Conservation (phyloP, 2,329 filamentous ascomycete genomes). For the Ophiostoma sp. region DNA sequence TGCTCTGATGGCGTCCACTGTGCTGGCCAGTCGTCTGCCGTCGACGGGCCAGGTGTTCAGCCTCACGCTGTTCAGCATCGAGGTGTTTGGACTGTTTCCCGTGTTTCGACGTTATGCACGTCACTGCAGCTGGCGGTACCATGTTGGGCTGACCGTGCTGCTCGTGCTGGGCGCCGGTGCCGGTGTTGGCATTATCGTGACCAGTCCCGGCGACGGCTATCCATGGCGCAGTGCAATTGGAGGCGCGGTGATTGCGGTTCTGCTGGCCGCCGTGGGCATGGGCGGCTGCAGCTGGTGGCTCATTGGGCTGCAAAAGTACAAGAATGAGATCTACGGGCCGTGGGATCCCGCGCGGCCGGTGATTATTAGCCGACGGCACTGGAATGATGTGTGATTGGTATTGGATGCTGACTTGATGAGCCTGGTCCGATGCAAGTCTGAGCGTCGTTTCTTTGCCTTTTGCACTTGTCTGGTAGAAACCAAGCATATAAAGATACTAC, state of each 20-base stretch:
- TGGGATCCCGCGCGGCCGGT: constrained; percentile 94
- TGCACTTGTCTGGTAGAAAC: too few species aligned
- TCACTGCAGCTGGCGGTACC: constrained; percentile 74
- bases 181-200: constrained; percentile 63
- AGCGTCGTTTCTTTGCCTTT: too few species aligned
- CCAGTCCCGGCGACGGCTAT: constrained; percentile 39
- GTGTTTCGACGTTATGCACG: constrained; percentile 87
- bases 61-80: constrained; percentile 90
- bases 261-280: constrained; percentile 72
- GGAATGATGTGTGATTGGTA: constrained; percentile 37
- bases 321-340: constrained; percentile 96
- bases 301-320: constrained; percentile 95
- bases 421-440: too few species aligned
- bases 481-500: too few species aligned
- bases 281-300: constrained; percentile 97
- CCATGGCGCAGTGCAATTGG: constrained; percentile 55
- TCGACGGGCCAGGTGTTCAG: constrained; percentile 93
- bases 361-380: constrained; percentile 62
- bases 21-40: constrained; percentile 81
- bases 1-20: constrained; percentile 91
- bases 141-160: constrained; percentile 67
- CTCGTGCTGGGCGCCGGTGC: constrained; percentile 75
- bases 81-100: constrained; percentile 96
- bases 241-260: constrained; percentile 69
- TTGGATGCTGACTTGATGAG: background rate